phyloP scores from a whole-genome alignment of 2,329 filamentous ascomycete genomes.

The Alternaria viburni region DNA sequence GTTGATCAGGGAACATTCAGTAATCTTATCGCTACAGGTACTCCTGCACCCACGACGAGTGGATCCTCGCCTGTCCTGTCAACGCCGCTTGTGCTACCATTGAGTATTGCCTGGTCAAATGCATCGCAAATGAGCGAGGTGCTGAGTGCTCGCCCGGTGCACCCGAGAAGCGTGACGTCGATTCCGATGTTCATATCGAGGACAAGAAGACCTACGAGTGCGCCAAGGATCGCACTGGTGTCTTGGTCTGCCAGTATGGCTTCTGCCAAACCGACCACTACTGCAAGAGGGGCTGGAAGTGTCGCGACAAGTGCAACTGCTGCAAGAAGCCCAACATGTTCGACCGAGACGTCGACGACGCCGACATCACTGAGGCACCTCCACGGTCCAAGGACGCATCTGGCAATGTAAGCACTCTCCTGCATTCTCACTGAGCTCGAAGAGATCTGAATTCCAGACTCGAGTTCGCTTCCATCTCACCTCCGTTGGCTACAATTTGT shows the following conservation, averaged over 20 bases:
- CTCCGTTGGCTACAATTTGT: background rate
- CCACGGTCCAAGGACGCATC: background rate
- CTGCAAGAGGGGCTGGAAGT: constrained; percentile 11
- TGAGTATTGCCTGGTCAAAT: no score
- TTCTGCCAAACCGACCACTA: constrained; percentile 19
- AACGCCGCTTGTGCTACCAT: no score
- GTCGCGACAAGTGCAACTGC: constrained; percentile 17
- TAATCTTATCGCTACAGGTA: no score
- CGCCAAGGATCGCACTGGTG: constrained; percentile 9
- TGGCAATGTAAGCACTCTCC: background rate
- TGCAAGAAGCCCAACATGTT: constrained; percentile 5
- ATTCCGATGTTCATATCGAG: background rate
- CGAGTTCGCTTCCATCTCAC: background rate
- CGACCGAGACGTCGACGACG: background rate
- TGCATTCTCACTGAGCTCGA: background rate
- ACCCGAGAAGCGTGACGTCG: background rate
- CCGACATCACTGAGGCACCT: background rate
- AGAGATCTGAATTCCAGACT: background rate
- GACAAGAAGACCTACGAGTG: constrained; percentile 8
- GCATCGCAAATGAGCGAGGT: no score
- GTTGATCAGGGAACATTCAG: no score
- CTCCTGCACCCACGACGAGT: no score
- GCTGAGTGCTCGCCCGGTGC: background rate
- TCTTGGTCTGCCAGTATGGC: constrained; percentile 15
- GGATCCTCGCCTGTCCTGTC: no score